Base-by-base conservation (phyloP, 441 rosid genomes). In the Mallotus japonicus region DNA sequence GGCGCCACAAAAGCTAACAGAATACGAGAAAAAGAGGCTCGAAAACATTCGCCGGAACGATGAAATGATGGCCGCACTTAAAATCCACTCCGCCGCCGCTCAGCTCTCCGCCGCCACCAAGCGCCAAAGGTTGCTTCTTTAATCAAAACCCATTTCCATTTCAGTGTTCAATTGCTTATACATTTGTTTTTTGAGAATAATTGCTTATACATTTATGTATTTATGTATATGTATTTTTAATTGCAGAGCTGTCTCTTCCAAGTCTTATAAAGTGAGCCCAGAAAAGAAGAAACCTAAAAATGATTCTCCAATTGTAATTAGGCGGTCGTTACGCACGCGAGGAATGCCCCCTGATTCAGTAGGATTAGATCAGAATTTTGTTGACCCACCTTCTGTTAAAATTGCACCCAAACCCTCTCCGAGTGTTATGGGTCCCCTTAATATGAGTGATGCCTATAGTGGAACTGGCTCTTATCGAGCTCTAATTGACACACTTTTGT, bases 11-110 rank as follows among this genome's bases (percentile, higher is more conserved):
- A 75, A 80, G 24, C 73, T 88, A 19, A 88, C 95, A 1, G 95
- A 92, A 69, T 92, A 94, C 77, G 99, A 92, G 80, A 85, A 86
- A 17, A 79, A 77, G 74, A 83, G 97, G 79, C 85, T 89, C 44
- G 91, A 88, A 77, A 90, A 90, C 84, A 94, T 92, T 55, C 84
- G 81, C 69, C 83, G 94, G 57, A 90, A 94, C 61, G 89, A 79
- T 8, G 85, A 94, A 77, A 87, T 85, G 88, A 60, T 94, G 77
- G 90, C 97, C 8, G 79, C 93, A 17, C 90, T 92, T 67, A 85
- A 89, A 3, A 75, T 92, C 79, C 90, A 55, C 0, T 77, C 90
- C 71, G 80, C 73, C 70, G 90, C 84, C 56, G 76, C 92, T 72
- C 78, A 79, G n/a, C 88, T 91, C 82, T 80, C 91, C 37, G 77